A percentile compares a stretch with the other conserved stretches of the same genome.
phyloP scores from a whole-genome alignment of 2,329 filamentous ascomycete species.

The Trichoderma semiorbis region DNA sequence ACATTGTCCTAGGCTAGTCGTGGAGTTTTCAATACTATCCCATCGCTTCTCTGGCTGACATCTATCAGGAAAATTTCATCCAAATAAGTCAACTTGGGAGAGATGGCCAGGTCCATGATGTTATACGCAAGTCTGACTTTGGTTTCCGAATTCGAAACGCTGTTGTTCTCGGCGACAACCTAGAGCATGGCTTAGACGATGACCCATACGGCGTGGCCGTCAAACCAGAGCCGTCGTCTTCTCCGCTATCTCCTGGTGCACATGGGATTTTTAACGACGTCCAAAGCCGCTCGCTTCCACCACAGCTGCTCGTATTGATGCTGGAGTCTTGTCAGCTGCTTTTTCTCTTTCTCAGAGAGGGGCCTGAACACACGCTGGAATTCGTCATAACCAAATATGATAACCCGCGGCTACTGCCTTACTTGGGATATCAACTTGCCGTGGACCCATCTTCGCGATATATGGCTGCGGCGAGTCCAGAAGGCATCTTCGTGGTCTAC shows the following conservation, averaged over 20 bases:
- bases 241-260: conserved; percentile 34
- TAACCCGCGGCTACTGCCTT: conserved; percentile 56
- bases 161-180: conserved; percentile 63
- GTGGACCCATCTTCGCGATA: conserved; percentile 73
- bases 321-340: conserved; percentile 70
- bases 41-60: background rate
- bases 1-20: background rate
- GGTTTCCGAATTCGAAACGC: conserved; percentile 75
- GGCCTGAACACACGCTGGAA: conserved; percentile 43
- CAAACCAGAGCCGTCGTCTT: conserved; percentile 41
- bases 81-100: conserved; percentile 72
- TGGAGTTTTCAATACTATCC: background rate
- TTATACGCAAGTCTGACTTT: conserved; percentile 78
- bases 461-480: conserved; percentile 66
- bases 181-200: conserved; percentile 37
- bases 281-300: conserved; percentile 48
- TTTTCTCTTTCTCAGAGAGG: conserved; percentile 66
- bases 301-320: conserved; percentile 77
- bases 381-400: conserved; percentile 61
- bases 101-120: conserved; percentile 68
- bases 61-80: conserved; percentile 65
- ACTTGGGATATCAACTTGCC: conserved; percentile 63
- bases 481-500: conserved; percentile 68
- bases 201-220: conserved; percentile 26
- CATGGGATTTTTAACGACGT: conserved; percentile 14